Evolutionary conservation across 768 basidiomycete genomes (phyloP).

Genomic region (Leccinum incarnatum): DNA sequence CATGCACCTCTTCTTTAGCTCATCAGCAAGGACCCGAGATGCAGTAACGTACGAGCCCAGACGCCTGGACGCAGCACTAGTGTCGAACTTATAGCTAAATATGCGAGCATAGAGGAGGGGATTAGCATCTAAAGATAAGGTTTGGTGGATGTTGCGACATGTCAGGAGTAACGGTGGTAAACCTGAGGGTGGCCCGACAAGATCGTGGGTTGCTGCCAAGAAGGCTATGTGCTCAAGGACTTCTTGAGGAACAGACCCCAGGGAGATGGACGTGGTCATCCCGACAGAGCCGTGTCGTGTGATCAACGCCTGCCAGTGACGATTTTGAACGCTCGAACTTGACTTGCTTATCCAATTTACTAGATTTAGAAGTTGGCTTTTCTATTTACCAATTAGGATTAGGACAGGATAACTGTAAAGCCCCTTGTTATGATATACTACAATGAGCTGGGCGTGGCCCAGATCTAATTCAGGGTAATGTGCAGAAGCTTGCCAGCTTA

Average conservation of each 20-base stretch:
- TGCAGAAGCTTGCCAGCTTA: slow-evolving; percentile 6
- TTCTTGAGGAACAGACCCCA: slow-evolving; percentile 66
- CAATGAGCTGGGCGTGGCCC: background rate
- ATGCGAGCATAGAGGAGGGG: slow-evolving; percentile 72
- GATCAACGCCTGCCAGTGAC: background rate
- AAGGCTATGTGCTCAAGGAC: slow-evolving; percentile 78
- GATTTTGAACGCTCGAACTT: background rate
- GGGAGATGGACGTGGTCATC: slow-evolving; percentile 20
- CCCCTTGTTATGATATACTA: background rate
- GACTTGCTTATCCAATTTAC: slow-evolving; percentile 2
- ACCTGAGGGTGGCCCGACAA: slow-evolving; percentile 60
- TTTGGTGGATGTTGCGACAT: slow-evolving; percentile 46
- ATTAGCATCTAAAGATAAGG: slow-evolving; percentile 52
- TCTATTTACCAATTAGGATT: background rate
- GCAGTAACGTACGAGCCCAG: slow-evolving; percentile 41
- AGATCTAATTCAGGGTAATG: background rate
- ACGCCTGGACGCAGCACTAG: slow-evolving; percentile 46
- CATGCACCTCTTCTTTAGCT: slow-evolving; percentile 61
- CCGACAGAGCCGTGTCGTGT: background rate
- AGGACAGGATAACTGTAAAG: background rate
- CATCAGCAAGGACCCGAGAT: slow-evolving; percentile 50
- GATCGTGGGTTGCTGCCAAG: slow-evolving; percentile 49
- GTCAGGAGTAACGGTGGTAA: slow-evolving; percentile 55
- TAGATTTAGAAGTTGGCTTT: background rate
- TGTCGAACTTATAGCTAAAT: slow-evolving; percentile 68